Conservation (phyloP, 2,329 filamentous ascomycete species). For the Sclerotinia glacialis region DNA sequence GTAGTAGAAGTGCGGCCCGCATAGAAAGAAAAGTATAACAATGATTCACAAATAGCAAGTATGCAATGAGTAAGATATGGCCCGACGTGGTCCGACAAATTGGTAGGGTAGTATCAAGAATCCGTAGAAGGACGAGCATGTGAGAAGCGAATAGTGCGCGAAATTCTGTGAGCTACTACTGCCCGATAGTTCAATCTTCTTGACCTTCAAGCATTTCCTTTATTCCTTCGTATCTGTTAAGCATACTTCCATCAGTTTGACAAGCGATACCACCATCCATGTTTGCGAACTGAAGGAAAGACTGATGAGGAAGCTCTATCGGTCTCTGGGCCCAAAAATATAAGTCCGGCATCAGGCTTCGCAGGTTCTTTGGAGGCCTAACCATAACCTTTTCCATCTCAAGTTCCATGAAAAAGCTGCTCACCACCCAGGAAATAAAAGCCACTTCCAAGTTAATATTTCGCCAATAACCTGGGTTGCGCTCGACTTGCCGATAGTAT, state of each 20-base stretch:
- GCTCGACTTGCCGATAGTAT: background rate
- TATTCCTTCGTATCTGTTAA: background rate
- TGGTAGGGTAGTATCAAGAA: background rate
- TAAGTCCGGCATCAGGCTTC: background rate
- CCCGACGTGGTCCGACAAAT: background rate
- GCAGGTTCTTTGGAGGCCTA: background rate
- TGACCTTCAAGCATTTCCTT: conserved; percentile 1
- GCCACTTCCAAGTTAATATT: background rate
- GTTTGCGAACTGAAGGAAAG: accelerated
- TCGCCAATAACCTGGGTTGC: background rate
- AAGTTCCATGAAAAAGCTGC: background rate
- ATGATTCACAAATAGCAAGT: background rate
- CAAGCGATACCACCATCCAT: background rate
- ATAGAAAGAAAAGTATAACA: background rate
- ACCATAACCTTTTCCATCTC: background rate
- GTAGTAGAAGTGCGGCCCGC: too few species aligned
- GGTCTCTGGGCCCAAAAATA: conserved; percentile 2
- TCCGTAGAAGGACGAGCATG: background rate
- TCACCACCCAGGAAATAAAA: background rate
- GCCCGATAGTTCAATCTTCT: background rate
- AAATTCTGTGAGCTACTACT: background rate
- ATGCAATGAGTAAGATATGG: background rate
- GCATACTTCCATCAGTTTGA: background rate
- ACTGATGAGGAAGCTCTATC: background rate
- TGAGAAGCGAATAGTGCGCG: background rate